Conservation (phyloP, 2,329 filamentous ascomycete genomes). For the Penicillium sp. region DNA sequence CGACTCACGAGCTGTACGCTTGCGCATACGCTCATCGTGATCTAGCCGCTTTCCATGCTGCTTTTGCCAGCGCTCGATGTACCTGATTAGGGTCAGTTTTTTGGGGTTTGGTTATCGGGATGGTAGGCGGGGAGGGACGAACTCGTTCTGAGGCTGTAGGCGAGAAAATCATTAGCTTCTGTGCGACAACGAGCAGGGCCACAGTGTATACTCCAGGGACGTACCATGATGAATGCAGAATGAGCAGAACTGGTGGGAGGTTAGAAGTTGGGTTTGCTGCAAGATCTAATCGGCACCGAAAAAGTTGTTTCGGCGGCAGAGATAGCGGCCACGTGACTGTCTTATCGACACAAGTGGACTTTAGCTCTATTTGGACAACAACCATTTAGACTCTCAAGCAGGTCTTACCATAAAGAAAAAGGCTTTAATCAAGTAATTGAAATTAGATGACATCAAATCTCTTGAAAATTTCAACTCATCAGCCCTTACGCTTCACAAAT, state of each 20-base stretch:
- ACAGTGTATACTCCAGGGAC: conserved; percentile 2
- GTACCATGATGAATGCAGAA: conserved; percentile 32
- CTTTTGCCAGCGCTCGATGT: conserved; percentile 76
- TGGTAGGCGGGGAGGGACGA: conserved; percentile 27
- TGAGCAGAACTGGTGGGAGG: conserved; percentile 17
- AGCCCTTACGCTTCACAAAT: too few relatives aligned
- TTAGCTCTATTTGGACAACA: neutral
- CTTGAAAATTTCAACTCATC: neutral
- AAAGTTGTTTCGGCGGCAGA: conserved; percentile 28
- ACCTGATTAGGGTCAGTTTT: conserved; percentile 29
- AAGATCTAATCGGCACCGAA: conserved; percentile 27
- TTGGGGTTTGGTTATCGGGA: conserved; percentile 7
- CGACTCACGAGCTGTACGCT: conserved; percentile 80
- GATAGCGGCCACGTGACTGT: conserved; percentile 24
- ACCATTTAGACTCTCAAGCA: too few relatives aligned
- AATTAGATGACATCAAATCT: too few relatives aligned
- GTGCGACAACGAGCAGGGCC: conserved; percentile 2
- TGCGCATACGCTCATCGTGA: conserved; percentile 84
- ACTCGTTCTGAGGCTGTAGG: conserved; percentile 45
- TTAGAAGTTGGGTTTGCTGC: conserved; percentile 19
- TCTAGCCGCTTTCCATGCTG: conserved; percentile 64
- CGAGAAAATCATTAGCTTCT: conserved; percentile 1
- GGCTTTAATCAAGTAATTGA: neutral
- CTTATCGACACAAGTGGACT: conserved; percentile 16
- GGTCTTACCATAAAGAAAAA: too few relatives aligned